Evolutionary conservation across 108 stramenopile species (phyloP).

Genomic region (Cyclostephanos invisitatus): DNA sequence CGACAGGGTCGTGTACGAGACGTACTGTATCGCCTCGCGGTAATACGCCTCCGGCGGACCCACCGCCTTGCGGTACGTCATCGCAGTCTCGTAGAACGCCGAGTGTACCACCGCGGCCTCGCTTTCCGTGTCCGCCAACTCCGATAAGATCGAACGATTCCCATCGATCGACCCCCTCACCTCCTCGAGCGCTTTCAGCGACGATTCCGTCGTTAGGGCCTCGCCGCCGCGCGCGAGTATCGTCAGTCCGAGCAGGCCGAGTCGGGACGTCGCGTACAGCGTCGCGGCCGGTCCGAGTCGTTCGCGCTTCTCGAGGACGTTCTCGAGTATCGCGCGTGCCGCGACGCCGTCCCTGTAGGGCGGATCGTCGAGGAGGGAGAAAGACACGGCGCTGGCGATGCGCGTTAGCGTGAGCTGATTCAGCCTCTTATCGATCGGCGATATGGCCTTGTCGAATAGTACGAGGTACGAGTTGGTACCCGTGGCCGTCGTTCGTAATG

Average conservation of each 20-base stretch:
- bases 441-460: conserved; percentile 62
- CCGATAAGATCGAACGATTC: conserved; percentile 59
- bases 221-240: conserved; percentile 33
- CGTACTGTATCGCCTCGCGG: conserved; percentile 83
- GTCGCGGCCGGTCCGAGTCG: conserved; percentile 60
- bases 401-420: conserved; percentile 89
- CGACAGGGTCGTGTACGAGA: conserved; percentile 70
- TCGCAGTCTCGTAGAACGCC: conserved; percentile 87
- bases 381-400: conserved; percentile 80
- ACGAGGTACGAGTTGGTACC: conserved; percentile 66
- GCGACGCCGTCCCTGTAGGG: conserved; percentile 46
- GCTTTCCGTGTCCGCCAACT: conserved; percentile 52
- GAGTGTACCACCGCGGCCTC: conserved; percentile 84
- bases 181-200: conserved; percentile 39
- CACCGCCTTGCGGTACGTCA: conserved; percentile 91
- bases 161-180: conserved; percentile 59
- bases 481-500: conserved; percentile 43
- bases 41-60: conserved; percentile 96
- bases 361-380: conserved; percentile 44
- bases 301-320: conserved; percentile 41
- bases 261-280: conserved; percentile 71
- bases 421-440: conserved; percentile 68
- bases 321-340: conserved; percentile 52
- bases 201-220: conserved; percentile 38
- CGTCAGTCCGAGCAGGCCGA: conserved; percentile 59